A percentile compares a stretch with the other conserved stretches of the same genome.
Evolutionary conservation across 2,329 filamentous ascomycete species (phyloP).

Genomic region (Epichloe baconii): DNA sequence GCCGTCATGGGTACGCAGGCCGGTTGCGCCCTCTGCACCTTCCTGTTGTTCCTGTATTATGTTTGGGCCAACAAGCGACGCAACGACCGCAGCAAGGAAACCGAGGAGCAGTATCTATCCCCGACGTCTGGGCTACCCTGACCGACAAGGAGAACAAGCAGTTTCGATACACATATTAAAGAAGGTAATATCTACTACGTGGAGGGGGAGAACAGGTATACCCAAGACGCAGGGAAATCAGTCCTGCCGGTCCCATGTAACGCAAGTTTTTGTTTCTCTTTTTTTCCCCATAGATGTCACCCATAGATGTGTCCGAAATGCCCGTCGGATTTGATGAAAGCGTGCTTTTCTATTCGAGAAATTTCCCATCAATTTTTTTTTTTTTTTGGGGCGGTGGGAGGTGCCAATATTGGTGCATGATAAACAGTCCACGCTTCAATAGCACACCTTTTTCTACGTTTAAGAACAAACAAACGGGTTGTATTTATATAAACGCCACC

Average conservation of each 20-base stretch:
- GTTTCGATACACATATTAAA: constrained; percentile 38
- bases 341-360: not conserved
- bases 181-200: not conserved
- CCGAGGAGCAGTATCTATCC: constrained; percentile 28
- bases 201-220: not conserved
- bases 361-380: not conserved
- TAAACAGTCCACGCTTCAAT: too few relatives aligned
- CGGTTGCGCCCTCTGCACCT: constrained; percentile 27
- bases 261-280: not conserved
- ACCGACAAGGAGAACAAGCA: constrained; percentile 45
- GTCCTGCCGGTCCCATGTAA: not conserved
- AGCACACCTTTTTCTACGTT: too few relatives aligned
- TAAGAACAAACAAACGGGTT: too few relatives aligned
- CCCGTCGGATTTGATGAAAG: not conserved
- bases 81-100: constrained; percentile 15
- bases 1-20: constrained; percentile 39
- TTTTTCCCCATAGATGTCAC: not conserved
- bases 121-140: constrained; percentile 32
- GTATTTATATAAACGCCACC: too few relatives aligned
- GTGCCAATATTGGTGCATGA: too few relatives aligned
- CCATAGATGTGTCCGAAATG: not conserved
- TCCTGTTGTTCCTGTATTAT: constrained; percentile 36
- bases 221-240: not conserved
- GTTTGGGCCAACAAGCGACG: constrained; percentile 32
- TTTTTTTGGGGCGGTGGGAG: not conserved